These are phyloP conservation scores for Ceratocystis colombiana DNA, from an alignment of 2,329 filamentous ascomycete species.

Conservation along the genomic window DNA sequence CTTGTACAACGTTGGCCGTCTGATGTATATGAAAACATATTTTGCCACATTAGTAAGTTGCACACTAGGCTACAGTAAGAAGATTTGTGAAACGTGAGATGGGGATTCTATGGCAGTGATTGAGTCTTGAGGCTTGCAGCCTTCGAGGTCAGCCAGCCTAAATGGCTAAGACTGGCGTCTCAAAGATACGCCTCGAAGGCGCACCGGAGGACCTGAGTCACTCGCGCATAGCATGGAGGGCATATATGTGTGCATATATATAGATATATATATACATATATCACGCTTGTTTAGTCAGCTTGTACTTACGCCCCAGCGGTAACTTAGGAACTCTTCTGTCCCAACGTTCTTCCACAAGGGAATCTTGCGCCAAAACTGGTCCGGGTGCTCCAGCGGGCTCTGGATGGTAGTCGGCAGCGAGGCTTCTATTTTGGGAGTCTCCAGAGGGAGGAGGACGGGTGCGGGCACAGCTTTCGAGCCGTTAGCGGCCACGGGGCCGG, in stretches of 20 bases:
- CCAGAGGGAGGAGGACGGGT: neutral
- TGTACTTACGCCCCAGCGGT: conserved; percentile 44
- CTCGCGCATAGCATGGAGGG: too few relatives aligned
- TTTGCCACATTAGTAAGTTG: conserved; percentile 1
- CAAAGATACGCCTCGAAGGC: too few relatives aligned
- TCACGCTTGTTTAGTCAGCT: neutral
- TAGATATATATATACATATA: too few relatives aligned
- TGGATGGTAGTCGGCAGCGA: neutral
- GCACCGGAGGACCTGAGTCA: too few relatives aligned
- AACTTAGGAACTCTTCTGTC: conserved; percentile 41
- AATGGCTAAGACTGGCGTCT: too few relatives aligned
- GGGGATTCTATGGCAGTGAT: neutral
- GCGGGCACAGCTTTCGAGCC: neutral
- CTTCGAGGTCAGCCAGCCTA: too few relatives aligned
- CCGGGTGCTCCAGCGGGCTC: conserved; percentile 21
- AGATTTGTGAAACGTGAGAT: conserved; percentile 9
- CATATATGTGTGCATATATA: too few relatives aligned
- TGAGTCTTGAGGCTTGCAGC: neutral
- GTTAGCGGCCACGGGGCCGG: neutral
- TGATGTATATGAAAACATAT: conserved; percentile 27
- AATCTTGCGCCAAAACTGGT: conserved; percentile 44
- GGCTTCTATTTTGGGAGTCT: neutral
- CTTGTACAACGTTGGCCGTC: conserved; percentile 42
- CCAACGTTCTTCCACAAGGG: conserved; percentile 41
- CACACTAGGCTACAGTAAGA: neutral